These are phyloP conservation scores for Metschnikowia bowlesiae DNA, from an alignment of 805 yeast genomes.

Conservation along the genomic window DNA sequence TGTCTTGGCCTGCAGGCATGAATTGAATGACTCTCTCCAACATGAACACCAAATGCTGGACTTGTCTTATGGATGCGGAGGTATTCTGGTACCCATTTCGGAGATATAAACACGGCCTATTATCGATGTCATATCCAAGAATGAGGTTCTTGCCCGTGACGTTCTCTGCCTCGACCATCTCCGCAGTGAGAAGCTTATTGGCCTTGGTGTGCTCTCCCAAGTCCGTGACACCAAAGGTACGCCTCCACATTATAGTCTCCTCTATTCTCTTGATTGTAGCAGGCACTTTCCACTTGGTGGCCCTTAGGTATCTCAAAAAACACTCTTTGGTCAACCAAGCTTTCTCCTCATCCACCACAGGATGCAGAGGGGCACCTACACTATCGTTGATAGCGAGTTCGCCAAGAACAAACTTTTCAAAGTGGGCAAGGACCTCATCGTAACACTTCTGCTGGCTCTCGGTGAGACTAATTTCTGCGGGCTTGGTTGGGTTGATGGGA, in stretches of 20 bases:
- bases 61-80: slow-evolving; percentile 46
- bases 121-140: slow-evolving; percentile 50
- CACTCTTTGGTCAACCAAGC: slow-evolving; percentile 53
- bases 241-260: slow-evolving; percentile 51
- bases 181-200: slow-evolving; percentile 33
- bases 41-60: slow-evolving; percentile 55
- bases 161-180: slow-evolving; percentile 44
- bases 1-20: slow-evolving; percentile 58
- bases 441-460: slow-evolving; percentile 31
- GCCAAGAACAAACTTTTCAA: slow-evolving; percentile 21
- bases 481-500: slow-evolving; percentile 32
- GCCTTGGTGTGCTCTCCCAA: slow-evolving; percentile 26
- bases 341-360: slow-evolving; percentile 29
- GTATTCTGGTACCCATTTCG: slow-evolving; percentile 56
- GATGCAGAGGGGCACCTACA: slow-evolving; percentile 20
- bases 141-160: slow-evolving; percentile 52
- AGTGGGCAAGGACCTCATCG: slow-evolving; percentile 26
- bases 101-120: slow-evolving; percentile 50
- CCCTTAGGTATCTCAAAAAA: slow-evolving; percentile 47
- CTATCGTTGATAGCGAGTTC: slow-evolving; percentile 30
- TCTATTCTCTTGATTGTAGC: slow-evolving; percentile 42
- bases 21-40: slow-evolving; percentile 48
- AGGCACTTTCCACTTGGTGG: slow-evolving; percentile 46
- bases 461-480: slow-evolving; percentile 27
- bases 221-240: slow-evolving; percentile 45